Conservation (phyloP, 164 flowering plant genomes). For the Kalanchoe fedtschenkoi region DNA sequence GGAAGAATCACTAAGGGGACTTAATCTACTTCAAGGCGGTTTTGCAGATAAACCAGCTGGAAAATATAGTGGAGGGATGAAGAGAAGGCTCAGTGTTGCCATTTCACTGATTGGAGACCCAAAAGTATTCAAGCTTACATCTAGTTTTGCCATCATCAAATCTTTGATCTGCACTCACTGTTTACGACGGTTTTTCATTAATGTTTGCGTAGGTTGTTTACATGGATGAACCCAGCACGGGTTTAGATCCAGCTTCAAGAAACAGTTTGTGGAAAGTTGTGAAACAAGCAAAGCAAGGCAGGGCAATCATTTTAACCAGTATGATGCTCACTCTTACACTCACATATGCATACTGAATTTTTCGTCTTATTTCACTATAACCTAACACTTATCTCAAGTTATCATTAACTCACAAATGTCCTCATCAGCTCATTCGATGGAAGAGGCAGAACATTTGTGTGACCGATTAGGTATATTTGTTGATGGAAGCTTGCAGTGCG, state of each 20-base stretch:
- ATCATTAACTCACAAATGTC: background rate
- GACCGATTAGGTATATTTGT: slow-evolving; percentile 87
- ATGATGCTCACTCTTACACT: slow-evolving; percentile 13
- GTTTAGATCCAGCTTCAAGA: slow-evolving; percentile 96
- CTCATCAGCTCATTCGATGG: slow-evolving; percentile 93
- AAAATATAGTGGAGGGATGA: slow-evolving; percentile 97
- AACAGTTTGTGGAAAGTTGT: slow-evolving; percentile 84
- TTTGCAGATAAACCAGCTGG: slow-evolving; percentile 83
- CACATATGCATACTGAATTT: background rate
- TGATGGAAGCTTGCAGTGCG: slow-evolving; percentile 81
- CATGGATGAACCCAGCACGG: slow-evolving; percentile 99
- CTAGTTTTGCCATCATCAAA: background rate
- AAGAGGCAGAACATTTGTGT: slow-evolving; percentile 92
- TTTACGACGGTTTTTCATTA: background rate
- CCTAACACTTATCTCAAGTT: too few relatives aligned
- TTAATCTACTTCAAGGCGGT: slow-evolving; percentile 77
- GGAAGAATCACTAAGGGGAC: slow-evolving; percentile 82
- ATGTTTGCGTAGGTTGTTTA: slow-evolving; percentile 64
- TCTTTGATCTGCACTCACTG: slow-evolving; percentile 1
- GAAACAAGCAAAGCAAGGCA: slow-evolving; percentile 74
- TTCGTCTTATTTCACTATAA: background rate
- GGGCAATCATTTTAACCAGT: slow-evolving; percentile 94
- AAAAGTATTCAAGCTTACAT: slow-evolving; percentile 35
- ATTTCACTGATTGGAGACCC: slow-evolving; percentile 96
- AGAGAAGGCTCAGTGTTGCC: slow-evolving; percentile 98